Conservation (phyloP, 768 basidiomycete species). For the Leucocoprinus sp. region DNA sequence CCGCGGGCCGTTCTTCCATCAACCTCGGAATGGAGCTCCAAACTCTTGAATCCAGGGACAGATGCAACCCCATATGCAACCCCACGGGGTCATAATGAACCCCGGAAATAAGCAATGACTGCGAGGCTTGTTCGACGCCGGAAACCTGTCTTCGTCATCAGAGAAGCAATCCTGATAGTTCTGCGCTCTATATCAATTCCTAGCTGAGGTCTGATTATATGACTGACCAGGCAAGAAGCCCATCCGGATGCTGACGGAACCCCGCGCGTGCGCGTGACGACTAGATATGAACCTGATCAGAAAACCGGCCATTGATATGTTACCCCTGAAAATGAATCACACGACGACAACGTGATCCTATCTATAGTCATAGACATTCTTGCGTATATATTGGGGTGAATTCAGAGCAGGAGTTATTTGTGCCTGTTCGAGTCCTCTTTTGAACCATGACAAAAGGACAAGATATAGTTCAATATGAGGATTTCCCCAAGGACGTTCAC, state of each 20-base stretch:
- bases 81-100: too few relatives aligned
- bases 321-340: neutral
- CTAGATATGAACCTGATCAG: neutral
- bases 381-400: neutral
- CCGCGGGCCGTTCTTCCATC: conserved; percentile 14
- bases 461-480: conserved; percentile 13
- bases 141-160: too few relatives aligned
- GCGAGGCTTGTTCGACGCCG: too few relatives aligned
- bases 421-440: neutral
- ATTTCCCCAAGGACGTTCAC: conserved; percentile 24
- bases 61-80: too few relatives aligned
- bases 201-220: too few relatives aligned
- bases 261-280: neutral
- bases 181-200: too few relatives aligned
- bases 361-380: neutral
- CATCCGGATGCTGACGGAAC: too few relatives aligned
- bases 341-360: neutral
- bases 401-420: neutral
- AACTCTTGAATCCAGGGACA: too few relatives aligned
- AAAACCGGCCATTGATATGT: conserved; percentile 4
- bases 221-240: too few relatives aligned
- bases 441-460: neutral
- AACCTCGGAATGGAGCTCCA: neutral
- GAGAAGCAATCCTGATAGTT: too few relatives aligned
- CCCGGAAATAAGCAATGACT: too few relatives aligned